These are phyloP conservation scores for Lyophyllum atratum DNA, from an alignment of 768 basidiomycete species.

Conservation along the genomic window DNA sequence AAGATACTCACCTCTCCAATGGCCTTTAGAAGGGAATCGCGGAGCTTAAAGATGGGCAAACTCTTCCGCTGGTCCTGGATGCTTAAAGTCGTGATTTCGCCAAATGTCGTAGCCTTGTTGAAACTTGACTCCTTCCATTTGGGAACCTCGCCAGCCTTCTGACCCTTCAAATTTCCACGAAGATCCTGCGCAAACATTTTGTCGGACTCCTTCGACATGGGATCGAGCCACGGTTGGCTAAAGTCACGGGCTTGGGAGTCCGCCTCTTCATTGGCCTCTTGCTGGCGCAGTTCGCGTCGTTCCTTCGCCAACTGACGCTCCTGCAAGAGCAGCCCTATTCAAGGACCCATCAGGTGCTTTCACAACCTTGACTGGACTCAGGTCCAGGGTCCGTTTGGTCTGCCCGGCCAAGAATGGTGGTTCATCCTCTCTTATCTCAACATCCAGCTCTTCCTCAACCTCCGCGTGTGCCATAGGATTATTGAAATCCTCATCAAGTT, in stretches of 20 bases:
- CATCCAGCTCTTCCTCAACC: conserved; percentile 95
- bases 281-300: conserved; percentile 89
- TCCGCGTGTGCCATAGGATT: conserved; percentile 80
- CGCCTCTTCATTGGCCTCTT: conserved; percentile 91
- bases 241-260: conserved; percentile 96
- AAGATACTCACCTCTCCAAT: conserved; percentile 73
- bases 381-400: conserved; percentile 91
- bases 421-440: conserved; percentile 96
- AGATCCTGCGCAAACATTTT: conserved; percentile 93
- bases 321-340: conserved; percentile 93
- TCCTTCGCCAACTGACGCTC: conserved; percentile 94
- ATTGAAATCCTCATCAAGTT: conserved; percentile 83
- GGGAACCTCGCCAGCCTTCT: conserved; percentile 80
- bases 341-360: conserved; percentile 98
- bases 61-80: conserved; percentile 93
- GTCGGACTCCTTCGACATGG: conserved; percentile 89
- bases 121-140: conserved; percentile 92
- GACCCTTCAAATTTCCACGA: conserved; percentile 77
- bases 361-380: conserved; percentile 97
- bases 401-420: conserved; percentile 95
- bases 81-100: conserved; percentile 85
- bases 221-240: conserved; percentile 96
- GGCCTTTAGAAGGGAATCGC: conserved; percentile 87
- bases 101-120: conserved; percentile 95
- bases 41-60: conserved; percentile 93